Percentiles rank a stretch among this genome's conserved stretches.
Evolutionary conservation across 1,284 basidiomycete genomes (phyloP).

Genomic region (Ceratobasidium sp.): DNA sequence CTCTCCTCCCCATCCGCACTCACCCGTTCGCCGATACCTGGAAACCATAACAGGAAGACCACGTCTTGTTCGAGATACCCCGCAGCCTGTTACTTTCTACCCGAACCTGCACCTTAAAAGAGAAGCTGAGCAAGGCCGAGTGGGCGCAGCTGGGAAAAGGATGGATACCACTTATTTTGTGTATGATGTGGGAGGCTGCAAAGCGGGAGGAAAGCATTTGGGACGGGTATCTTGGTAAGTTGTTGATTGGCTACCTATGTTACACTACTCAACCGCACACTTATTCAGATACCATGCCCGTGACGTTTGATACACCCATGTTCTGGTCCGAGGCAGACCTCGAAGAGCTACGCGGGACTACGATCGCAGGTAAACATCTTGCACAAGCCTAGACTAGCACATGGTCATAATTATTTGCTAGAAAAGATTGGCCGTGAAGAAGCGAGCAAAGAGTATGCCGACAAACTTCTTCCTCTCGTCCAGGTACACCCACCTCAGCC

Average conservation of each 20-base stretch:
- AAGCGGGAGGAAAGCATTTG: slow-evolving; percentile 69
- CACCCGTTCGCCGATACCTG: neutral
- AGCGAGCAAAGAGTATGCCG: slow-evolving; percentile 79
- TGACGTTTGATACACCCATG: slow-evolving; percentile 89
- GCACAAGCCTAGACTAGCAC: slow-evolving; percentile 12
- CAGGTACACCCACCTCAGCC: slow-evolving; percentile 59
- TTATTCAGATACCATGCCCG: slow-evolving; percentile 65
- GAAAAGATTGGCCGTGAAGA: slow-evolving; percentile 89
- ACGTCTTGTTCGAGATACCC: slow-evolving; percentile 86
- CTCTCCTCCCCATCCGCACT: neutral
- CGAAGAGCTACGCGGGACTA: slow-evolving; percentile 82
- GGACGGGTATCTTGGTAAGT: slow-evolving; percentile 74
- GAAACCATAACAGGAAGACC: slow-evolving; percentile 64
- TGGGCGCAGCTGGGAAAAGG: slow-evolving; percentile 78
- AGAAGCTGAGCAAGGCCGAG: slow-evolving; percentile 64
- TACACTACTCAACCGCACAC: neutral
- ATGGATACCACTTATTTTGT: slow-evolving; percentile 90
- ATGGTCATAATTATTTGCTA: slow-evolving; percentile 52
- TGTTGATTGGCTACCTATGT: neutral
- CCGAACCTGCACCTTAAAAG: slow-evolving; percentile 74
- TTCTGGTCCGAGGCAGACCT: slow-evolving; percentile 88
- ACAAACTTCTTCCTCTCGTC: slow-evolving; percentile 73
- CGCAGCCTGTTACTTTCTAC: slow-evolving; percentile 81
- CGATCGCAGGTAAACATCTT: slow-evolving; percentile 77
- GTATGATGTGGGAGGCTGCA: slow-evolving; percentile 94